Evolutionary conservation across 176 grass and related monocot species (phyloP).

Genomic region (Panicum miliaceum): DNA sequence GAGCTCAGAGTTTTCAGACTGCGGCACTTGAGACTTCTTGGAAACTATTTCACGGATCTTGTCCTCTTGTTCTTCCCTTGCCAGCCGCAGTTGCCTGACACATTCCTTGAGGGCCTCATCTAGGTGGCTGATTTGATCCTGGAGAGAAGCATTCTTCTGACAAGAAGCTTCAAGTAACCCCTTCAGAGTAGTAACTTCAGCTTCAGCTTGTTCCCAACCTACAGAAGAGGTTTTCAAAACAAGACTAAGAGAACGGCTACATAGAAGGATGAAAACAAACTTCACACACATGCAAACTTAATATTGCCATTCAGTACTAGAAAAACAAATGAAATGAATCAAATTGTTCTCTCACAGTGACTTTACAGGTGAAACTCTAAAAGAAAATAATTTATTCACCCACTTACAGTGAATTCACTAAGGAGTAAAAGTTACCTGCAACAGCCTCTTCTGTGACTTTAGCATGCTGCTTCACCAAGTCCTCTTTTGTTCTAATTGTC

Average conservation of each 20-base stretch:
- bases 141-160: slow-evolving; percentile 76
- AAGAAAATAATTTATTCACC: not conserved
- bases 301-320: not conserved
- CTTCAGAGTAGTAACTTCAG: slow-evolving; percentile 72
- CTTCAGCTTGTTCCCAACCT: slow-evolving; percentile 98
- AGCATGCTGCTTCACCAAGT: slow-evolving; percentile 91
- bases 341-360: not conserved
- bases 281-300: not conserved
- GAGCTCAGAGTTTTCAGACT: slow-evolving; percentile 55
- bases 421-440: slow-evolving; percentile 58
- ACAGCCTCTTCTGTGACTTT: slow-evolving; percentile 98
- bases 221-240: slow-evolving; percentile 31
- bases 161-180: slow-evolving; percentile 74
- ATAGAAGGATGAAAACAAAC: slow-evolving; percentile 33
- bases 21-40: slow-evolving; percentile 50
- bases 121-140: slow-evolving; percentile 71
- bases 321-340: slow-evolving; percentile 17
- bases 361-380: slow-evolving; percentile 25
- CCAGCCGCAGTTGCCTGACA: slow-evolving; percentile 80
- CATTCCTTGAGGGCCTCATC: slow-evolving; percentile 92
- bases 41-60: slow-evolving; percentile 61
- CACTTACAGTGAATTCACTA: not conserved
- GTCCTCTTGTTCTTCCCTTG: slow-evolving; percentile 74
- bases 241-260: slow-evolving; percentile 23
- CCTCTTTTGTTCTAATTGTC: slow-evolving; percentile 84